Evolutionary conservation across 2,329 filamentous ascomycete species (phyloP).

Genomic region (Cladophialophora exuberans): DNA sequence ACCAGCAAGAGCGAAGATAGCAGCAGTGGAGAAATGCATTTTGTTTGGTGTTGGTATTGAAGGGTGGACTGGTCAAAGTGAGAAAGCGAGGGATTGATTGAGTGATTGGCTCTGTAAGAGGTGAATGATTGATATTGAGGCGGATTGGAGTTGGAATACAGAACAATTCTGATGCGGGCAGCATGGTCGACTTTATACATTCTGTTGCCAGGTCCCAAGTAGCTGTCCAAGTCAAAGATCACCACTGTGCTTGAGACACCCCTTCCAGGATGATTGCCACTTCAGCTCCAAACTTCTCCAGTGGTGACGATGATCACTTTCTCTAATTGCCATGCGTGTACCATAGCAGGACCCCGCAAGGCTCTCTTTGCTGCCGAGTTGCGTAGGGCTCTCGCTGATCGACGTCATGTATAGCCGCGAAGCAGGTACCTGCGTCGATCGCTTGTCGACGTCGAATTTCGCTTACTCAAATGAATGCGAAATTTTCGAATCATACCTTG

Average conservation of each 20-base stretch:
- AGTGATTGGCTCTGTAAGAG: background rate
- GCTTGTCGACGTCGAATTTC: background rate
- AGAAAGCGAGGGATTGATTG: no score
- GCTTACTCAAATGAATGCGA: conserved; percentile 1
- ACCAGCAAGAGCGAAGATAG: conserved; percentile 26
- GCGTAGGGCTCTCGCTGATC: conserved; percentile 8
- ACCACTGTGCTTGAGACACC: conserved; percentile 4
- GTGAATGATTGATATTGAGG: background rate
- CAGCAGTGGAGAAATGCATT: conserved; percentile 31
- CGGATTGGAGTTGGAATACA: background rate
- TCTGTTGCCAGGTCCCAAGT: background rate
- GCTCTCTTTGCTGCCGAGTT: no score
- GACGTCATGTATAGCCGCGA: conserved; percentile 1
- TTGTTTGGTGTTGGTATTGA: conserved; percentile 4
- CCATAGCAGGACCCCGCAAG: background rate
- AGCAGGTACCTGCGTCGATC: conserved; percentile 26
- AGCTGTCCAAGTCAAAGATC: background rate
- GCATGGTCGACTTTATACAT: conserved; percentile 2
- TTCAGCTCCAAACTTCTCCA: background rate
- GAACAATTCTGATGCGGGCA: background rate
- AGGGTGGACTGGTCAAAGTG: no score
- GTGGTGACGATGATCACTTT: conserved; percentile 6
- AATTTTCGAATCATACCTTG: background rate
- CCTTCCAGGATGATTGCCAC: background rate
- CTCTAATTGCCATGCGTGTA: background rate